phyloP scores from a whole-genome alignment of 176 grass and related monocot species.

The Lolium perenne region DNA sequence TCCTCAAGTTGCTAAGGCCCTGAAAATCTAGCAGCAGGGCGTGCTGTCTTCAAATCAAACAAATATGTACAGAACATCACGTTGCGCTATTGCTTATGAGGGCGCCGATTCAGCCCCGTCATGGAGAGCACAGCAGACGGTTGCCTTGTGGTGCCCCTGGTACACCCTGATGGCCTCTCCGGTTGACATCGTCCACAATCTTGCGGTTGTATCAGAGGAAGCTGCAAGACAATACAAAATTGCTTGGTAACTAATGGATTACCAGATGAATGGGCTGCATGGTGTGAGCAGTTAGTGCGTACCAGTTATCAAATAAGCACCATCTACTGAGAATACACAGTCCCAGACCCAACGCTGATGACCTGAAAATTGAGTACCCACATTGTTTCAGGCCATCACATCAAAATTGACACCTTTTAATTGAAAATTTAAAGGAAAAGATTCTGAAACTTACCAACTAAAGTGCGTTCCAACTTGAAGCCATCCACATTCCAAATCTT shows the following conservation, averaged over 20 bases:
- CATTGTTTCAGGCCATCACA: background rate
- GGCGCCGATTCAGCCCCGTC: constrained; percentile 80
- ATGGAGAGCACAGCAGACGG: constrained; percentile 76
- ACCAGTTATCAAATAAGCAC: constrained; percentile 94
- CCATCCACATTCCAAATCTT: constrained; percentile 99
- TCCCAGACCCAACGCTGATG: constrained; percentile 98
- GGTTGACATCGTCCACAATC: constrained; percentile 75
- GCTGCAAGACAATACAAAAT: constrained; percentile 42
- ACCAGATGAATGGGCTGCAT: background rate
- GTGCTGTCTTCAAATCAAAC: background rate
- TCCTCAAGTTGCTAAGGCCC: background rate
- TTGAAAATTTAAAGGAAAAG: background rate
- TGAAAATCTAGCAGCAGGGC: background rate
- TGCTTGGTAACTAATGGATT: background rate
- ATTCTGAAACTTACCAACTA: constrained; percentile 57
- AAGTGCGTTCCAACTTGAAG: constrained; percentile 86
- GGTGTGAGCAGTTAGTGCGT: background rate
- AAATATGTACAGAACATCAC: constrained; percentile 32
- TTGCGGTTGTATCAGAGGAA: constrained; percentile 88
- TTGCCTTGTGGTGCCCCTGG: constrained; percentile 89
- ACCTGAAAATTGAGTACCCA: constrained; percentile 43
- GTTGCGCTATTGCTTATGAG: background rate
- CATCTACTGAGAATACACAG: constrained; percentile 91
- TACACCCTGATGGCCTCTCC: constrained; percentile 89
- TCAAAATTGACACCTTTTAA: background rate